Evolutionary conservation across 768 basidiomycete species (phyloP), one percentile per base, ranked within the genome.

Genomic region (Lanmaoa pseudosensibilis): DNA sequence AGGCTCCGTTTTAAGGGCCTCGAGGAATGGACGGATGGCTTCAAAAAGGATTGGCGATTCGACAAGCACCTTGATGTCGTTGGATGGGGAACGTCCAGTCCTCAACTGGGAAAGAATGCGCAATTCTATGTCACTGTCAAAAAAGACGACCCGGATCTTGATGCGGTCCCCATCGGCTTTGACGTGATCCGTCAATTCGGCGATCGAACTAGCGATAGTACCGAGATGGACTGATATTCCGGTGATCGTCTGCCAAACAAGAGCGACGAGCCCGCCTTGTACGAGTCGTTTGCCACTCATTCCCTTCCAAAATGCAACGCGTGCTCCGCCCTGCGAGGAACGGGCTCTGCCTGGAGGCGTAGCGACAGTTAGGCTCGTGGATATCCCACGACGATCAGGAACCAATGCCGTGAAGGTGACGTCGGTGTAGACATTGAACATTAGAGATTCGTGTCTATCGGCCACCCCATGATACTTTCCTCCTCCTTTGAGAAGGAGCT

Each of bases 1-100:
- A 0, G 88, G 85, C 52, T 84, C 86, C 2, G 73, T 70, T 57
- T 81, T 76, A 4, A 90, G 74, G 0, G 81, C 78, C 55, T 86
- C 78, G 15, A 90, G 74, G 73, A 90, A 90, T 0, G 88, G 88
- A 8, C 85, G 75, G 34, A 86, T 79, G 0, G 84, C 75, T 56
- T 87, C 87, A 56, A 80, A 88, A 80, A 90, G 80, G 54, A 89
- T 80, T 0, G 81, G 78, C 0, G 81, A 77, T 56, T 90, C 87
- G 15, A 89, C 70, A 23, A 89, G 71, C 3, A 86, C 50, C 47
- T 59, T 74, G 67, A 43, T 48, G 32, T 36, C 59, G 21, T 68
- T 50, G 2, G 46, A 56, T 15, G 67, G 63, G 43, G 65, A 65
- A 19, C 74, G 65, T 2, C 57, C 50, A 65, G 63, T 52, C 55